Evolutionary conservation across 768 basidiomycete genomes (phyloP), one percentile per base, ranked within the genome.

Genomic region (Suillus clintonianus): DNA sequence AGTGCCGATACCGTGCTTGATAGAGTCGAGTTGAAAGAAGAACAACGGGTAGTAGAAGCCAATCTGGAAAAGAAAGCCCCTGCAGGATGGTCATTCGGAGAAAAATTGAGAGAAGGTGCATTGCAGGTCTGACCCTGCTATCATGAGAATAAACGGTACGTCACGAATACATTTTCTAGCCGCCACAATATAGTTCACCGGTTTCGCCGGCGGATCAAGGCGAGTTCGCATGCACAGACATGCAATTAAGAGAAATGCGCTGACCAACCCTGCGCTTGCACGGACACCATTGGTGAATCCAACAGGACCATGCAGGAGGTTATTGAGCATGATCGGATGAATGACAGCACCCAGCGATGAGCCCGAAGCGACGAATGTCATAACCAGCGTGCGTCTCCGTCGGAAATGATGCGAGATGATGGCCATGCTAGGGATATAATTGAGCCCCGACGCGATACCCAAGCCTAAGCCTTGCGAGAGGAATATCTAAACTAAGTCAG

Each of bases 21-120:
- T 78, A 3, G 86, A 78, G 51, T 85, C 81, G 5, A 87, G 69
- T 67, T 89, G 88, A 27, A 89, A 74, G 70, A 85, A 88, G 71
- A 85, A 88, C 48, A 83, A 78, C 0, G 86, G 85, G 57, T 82
- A 84, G 64, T 80, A 81, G 37, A 78, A 30, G 8, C 15, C 27
- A 2, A 50, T 1, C 9, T 27, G 48, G 15, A 27, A 68, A 58
- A n/a, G 59, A 68, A 39, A 72, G 74, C 39, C 71, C 74, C 48
- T 50, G 4, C 48, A 50, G 8, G 14, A 50, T 50, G 27, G 2
- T 50, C 27, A 50, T 4, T 17, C 9, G 27, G 15, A 50, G 8
- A 15, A 27, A 27, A 50, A 5, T 27, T 8, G 1, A 55, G 27
- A 32, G 15, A 32, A 24, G 41, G 42, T 42, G 13, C 3, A 8